phyloP scores from a whole-genome alignment of 176 grass and related monocot genomes.

The Avena atlantica region DNA sequence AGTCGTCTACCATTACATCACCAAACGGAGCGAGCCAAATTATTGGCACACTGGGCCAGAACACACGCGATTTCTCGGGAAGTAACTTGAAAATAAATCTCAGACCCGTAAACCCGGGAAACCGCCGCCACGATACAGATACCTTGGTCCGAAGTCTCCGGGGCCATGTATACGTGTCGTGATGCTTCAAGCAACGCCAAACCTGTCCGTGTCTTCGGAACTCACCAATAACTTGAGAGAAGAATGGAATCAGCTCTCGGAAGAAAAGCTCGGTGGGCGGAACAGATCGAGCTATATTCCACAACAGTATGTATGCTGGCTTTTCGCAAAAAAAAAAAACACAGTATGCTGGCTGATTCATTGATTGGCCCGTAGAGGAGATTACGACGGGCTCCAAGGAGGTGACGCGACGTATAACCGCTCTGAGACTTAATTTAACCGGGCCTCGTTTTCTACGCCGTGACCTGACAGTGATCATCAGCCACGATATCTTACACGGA shows the following conservation, averaged over 20 bases:
- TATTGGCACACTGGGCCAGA: background rate
- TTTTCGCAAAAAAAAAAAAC: too few relatives aligned
- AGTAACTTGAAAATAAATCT: too few relatives aligned
- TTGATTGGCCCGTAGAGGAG: too few relatives aligned
- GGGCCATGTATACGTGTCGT: slow-evolving; percentile 5
- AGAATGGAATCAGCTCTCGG: background rate
- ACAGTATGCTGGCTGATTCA: too few relatives aligned
- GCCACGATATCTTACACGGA: too few relatives aligned
- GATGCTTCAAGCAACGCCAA: slow-evolving; percentile 27
- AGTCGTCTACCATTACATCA: too few relatives aligned
- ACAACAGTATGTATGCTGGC: too few relatives aligned
- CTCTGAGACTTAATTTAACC: too few relatives aligned
- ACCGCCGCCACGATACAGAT: background rate
- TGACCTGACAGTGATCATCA: too few relatives aligned
- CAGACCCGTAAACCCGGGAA: background rate
- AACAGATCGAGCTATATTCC: background rate
- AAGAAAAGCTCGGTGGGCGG: background rate
- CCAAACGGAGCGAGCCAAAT: background rate
- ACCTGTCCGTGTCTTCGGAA: background rate
- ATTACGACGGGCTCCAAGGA: too few relatives aligned
- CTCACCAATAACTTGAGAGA: background rate
- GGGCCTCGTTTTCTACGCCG: too few relatives aligned
- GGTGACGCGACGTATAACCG: too few relatives aligned
- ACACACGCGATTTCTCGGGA: background rate
- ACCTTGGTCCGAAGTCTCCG: background rate